A percentile compares a stretch with the other conserved stretches of the same genome.
These are phyloP conservation scores for Thalassiosira hispida DNA, from an alignment of 352 stramenopile genomes.

Conservation along the genomic window DNA sequence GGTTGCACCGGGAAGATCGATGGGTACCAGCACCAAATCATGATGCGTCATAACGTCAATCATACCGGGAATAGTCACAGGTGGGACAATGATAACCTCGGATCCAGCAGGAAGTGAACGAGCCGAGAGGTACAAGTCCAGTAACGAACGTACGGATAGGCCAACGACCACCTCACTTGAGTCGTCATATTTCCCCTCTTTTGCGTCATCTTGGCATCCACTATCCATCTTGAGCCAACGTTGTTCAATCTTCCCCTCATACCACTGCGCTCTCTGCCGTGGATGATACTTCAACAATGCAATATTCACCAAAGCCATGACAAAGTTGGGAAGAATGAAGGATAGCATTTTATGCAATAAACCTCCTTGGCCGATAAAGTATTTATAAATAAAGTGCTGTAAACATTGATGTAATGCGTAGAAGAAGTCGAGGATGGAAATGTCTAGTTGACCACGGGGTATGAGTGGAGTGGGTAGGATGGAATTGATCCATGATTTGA, in stretches of 20 bases:
- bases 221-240: conserved; percentile 23
- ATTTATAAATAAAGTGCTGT: conserved; percentile 17
- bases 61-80: conserved; percentile 80
- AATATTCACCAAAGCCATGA: conserved; percentile 27
- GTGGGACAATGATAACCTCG: conserved; percentile 76
- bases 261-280: background rate
- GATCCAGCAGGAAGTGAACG: conserved; percentile 58
- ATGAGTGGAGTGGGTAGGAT: conserved; percentile 43
- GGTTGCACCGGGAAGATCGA: conserved; percentile 68
- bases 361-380: conserved; percentile 15
- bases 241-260: conserved; percentile 43
- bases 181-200: too few relatives aligned
- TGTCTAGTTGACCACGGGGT: conserved; percentile 74
- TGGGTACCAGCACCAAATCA: conserved; percentile 64
- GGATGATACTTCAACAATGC: conserved; percentile 34
- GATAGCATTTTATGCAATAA: conserved; percentile 23
- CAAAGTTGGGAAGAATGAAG: conserved; percentile 19
- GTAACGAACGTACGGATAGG: conserved; percentile 67
- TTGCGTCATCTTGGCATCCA: background rate
- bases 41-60: conserved; percentile 71
- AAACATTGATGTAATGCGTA: conserved; percentile 60
- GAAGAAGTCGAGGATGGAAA: conserved; percentile 62
- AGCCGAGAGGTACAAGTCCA: conserved; percentile 68
- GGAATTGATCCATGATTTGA: background rate
- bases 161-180: conserved; percentile 63